phyloP scores from a whole-genome alignment of 257 asterid genomes.

The Nicotiana tomentosiformis region DNA sequence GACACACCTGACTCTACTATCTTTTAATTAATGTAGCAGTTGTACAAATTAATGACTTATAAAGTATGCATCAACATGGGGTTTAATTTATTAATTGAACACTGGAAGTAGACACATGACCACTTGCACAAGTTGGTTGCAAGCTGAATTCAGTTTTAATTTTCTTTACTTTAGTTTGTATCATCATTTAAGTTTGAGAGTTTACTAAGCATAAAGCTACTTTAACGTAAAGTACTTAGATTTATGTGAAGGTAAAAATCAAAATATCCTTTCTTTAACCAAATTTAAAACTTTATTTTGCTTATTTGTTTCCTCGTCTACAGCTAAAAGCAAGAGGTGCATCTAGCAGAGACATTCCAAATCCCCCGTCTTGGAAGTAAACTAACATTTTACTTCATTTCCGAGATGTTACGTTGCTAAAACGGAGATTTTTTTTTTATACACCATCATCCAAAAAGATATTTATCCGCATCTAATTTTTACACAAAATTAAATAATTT shows the following conservation, averaged over 20 bases:
- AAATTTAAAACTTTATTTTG: slow-evolving; percentile 8
- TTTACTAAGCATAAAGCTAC: not conserved
- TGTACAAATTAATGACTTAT: not conserved
- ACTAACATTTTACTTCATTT: not conserved
- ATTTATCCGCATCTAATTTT: too few relatives aligned
- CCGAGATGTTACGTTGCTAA: too few relatives aligned
- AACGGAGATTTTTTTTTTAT: too few relatives aligned
- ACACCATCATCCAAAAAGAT: too few relatives aligned
- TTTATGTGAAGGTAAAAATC: slow-evolving; percentile 18
- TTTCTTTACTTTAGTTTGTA: not conserved
- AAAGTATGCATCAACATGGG: not conserved
- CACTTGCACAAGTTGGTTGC: slow-evolving; percentile 30
- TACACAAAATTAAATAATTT: too few relatives aligned
- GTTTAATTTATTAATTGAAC: slow-evolving; percentile 1
- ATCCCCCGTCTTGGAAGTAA: not conserved
- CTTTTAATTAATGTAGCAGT: not conserved
- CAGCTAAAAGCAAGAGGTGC: slow-evolving; percentile 22
- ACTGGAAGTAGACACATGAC: slow-evolving; percentile 30
- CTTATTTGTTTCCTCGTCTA: slow-evolving; percentile 32
- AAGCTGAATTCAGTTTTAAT: slow-evolving; percentile 1
- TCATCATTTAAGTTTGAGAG: not conserved
- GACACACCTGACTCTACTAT: not conserved
- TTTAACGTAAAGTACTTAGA: not conserved
- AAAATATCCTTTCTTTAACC: slow-evolving; percentile 9
- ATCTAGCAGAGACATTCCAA: slow-evolving; percentile 7